Base-by-base conservation (phyloP, 768 basidiomycete species). In the Hebeloma cylindrosporum region DNA sequence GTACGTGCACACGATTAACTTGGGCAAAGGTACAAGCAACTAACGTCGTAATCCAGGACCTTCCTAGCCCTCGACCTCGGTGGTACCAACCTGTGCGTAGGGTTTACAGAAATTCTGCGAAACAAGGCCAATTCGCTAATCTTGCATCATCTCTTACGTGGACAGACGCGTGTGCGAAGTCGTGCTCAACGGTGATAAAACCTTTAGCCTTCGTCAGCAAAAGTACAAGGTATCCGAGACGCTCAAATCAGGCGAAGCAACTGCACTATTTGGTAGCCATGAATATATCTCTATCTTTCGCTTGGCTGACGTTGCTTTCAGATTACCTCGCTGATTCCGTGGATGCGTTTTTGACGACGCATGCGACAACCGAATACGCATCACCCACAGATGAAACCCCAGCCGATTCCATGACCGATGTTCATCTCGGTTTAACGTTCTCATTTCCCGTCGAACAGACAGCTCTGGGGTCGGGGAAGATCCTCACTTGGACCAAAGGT, bases 251-350 rank as follows among this genome's bases (percentile, higher is more conserved):
- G 96, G 96, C 28, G 92, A 97, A 60, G 95, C 86, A 1, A 74
- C 76, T 1, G 79, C 78, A 2, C 72, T 99, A 38, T 98, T 99
- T 60, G 91, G 93, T 94, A 68, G 55, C 48, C 27, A 32, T 35
- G 33, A 10, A 10, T 2, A 6, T 28, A 6, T 5, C 13, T 32
- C 23, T 46, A 39, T 40, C 51, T 37, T 42, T 42, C 27, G 43
- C 22, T 51, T 39, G 18, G 29, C 31, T 32, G 38, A 36, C 26
- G 23, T 52, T 40, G 36, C 21, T n/a, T n/a, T n/a, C 22, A 96
- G 96, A 98, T 71, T 99, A 97, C 70, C 87, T 99, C 55, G 96
- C 96, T 27, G 91, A 93, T 52, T 94, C 91, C 2, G 94, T 99
- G 11, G 93, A 97, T 61, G 81, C 90, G 7, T 99, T 99, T 72